Base-by-base conservation (phyloP, 768 basidiomycete species). In the Leccinum disarticulatum region DNA sequence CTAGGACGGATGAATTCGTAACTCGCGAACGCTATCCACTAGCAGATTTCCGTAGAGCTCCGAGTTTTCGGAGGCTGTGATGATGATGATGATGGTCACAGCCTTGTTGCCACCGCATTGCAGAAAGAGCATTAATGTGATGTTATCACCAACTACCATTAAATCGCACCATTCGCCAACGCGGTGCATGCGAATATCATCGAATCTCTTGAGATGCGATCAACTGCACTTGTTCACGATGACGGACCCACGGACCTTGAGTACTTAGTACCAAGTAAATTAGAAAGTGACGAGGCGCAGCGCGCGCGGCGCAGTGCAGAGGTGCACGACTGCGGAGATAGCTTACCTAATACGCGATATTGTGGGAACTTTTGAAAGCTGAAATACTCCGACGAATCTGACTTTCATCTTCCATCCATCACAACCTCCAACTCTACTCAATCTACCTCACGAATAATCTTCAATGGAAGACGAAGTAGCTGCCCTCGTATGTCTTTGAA, bases 401-500 rank as follows among this genome's bases (percentile, higher is more conserved):
- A 53, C 28, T 56, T 59, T 61, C 66, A 64, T 65, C 63, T 65
- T 58, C 52, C 41, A 49, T 60, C 57, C 62, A 67, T 62, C 59
- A 60, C 54, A 41, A 61, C 47, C 55, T 56, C 61, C 60, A 33
- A 59, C 69, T 52, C 51, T 53, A 58, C 67, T 38, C 67, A 43
- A 61, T 62, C 67, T 60, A 59, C 61, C 57, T 61, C 66, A 67
- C 70, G 50, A 66, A 64, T 57, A 62, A 58, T 60, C 58, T 25
- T 57, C 73, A 55, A 86, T 87, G 84, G 85, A 87, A 73, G 86
- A 87, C 68, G 85, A 87, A 72, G 81, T 86, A 54, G 83, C 85
- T 60, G 84, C 80, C 68, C 76, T 82, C 71, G 79, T 81, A 62
- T 77, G 73, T 11, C 1, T 38, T 48, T 43, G 2, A 9, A 1